phyloP scores from a whole-genome alignment of 768 basidiomycete species.

The Hebeloma cylindrosporum region DNA sequence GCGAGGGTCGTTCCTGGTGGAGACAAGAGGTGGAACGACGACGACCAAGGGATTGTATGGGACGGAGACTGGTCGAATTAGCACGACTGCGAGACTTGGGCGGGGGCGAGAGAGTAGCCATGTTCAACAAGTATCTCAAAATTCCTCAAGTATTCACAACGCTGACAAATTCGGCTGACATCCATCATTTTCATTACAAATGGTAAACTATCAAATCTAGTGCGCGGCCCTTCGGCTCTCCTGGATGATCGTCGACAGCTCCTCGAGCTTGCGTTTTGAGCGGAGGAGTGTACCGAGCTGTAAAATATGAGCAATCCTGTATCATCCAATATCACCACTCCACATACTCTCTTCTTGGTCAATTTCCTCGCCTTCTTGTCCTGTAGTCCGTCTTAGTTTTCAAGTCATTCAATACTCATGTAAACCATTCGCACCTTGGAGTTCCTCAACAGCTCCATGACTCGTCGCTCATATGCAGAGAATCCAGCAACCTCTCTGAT shows the following conservation, averaged over 20 bases:
- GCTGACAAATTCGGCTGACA: background rate
- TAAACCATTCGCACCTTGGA: conserved; percentile 68
- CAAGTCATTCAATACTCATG: background rate
- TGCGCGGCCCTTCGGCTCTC: conserved; percentile 79
- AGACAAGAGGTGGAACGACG: conserved; percentile 53
- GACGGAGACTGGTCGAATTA: conserved; percentile 58
- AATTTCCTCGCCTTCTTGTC: conserved; percentile 99
- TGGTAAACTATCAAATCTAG: conserved; percentile 24
- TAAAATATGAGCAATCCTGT: conserved; percentile 7
- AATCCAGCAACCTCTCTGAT: conserved; percentile 97
- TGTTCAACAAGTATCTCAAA: too few species aligned
- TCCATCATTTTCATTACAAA: conserved; percentile 7
- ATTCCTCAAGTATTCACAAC: too few species aligned
- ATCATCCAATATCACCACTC: background rate
- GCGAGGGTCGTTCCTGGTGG: conserved; percentile 20
- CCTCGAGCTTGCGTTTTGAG: conserved; percentile 98
- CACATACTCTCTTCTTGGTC: conserved; percentile 96
- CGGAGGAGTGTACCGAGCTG: conserved; percentile 97
- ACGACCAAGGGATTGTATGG: conserved; percentile 53
- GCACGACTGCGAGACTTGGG: conserved; percentile 54
- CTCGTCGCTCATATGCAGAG: conserved; percentile 95
- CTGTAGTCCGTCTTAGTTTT: conserved; percentile 36
- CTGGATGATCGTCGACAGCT: conserved; percentile 88
- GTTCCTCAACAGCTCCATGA: conserved; percentile 97
- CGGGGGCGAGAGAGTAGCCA: conserved; percentile 21